Base-by-base conservation (phyloP, 2,329 filamentous ascomycete species). In the Ceratocystis alfenasii region DNA sequence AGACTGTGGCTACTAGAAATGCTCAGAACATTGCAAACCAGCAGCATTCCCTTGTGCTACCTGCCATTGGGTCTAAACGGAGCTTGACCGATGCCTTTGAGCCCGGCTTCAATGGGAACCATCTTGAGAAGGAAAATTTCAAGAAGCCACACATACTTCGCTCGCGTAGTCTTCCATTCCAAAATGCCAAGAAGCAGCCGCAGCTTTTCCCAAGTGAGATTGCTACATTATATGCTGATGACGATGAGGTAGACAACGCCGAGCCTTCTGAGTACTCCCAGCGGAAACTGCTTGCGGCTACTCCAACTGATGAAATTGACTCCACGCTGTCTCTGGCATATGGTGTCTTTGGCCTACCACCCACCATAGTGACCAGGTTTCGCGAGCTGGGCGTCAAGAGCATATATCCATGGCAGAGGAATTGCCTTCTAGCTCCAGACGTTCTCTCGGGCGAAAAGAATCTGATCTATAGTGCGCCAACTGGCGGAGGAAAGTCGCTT, bases 321-420 rank as follows among this genome's bases (percentile, higher is more conserved):
- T 79, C 81, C 7, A 76, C 81, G 66, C 78, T 90, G 20, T 83
- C 80, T 15, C 77, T 92, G 36, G 79, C 80, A 3, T 83, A 90
- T 73, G 77, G 81, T 1, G 76, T 76, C 48, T 92, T 90, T 75
- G 81, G 77, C 7, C 77, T 92, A 15, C 84, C 87, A 2, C 69
- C 74, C 0, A 74, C 78, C 28, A 75, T 91, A 48, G 81, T 88
- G 2, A 74, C 78, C 20, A 91, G 90, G 71, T 82, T 91, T 71
- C 79, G 78, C 61, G 75, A 77, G 0, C 77, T 88, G 48, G 88
- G 88, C n/a, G 87, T 92, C 66, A 81, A 78, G 50, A 82, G 81
- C 69, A 91, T 91, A 67, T 91, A 91, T 70, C 86, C 87, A 1
- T 92, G 88, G 88, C 88, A 91, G 74, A 87, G 87, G 63, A 84